These are phyloP conservation scores for Penicillium verrucosum DNA, from an alignment of 2,329 filamentous ascomycete species.

Conservation along the genomic window DNA sequence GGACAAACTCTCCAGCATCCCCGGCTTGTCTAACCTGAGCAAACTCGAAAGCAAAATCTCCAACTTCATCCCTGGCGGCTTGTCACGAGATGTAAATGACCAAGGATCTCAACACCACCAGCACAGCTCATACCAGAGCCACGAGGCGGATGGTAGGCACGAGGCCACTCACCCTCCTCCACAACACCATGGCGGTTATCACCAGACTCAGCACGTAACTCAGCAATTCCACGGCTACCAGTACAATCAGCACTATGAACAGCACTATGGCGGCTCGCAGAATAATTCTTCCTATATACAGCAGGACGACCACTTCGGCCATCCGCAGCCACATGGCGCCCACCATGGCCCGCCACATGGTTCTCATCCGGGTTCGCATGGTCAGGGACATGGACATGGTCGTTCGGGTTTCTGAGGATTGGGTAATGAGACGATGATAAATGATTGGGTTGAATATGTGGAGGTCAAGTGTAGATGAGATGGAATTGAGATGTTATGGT, in stretches of 20 bases:
- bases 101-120: background rate
- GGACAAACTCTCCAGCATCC: slow-evolving; percentile 25
- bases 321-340: background rate
- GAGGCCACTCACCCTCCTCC: background rate
- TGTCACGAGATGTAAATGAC: background rate
- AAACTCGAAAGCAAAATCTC: slow-evolving; percentile 35
- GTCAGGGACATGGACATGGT: background rate
- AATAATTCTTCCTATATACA: background rate
- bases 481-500: background rate
- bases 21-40: slow-evolving; percentile 37
- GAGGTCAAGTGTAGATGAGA: background rate
- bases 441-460: background rate
- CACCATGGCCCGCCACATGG: background rate
- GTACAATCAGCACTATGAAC: background rate
- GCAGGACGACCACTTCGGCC: background rate
- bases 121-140: background rate
- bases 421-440: background rate
- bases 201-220: background rate
- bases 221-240: background rate
- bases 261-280: background rate
- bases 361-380: background rate
- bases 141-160: background rate
- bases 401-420: background rate
- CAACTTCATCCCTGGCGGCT: slow-evolving; percentile 28
- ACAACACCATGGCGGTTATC: background rate